A percentile compares a stretch with the other conserved stretches of the same genome.
Conservation (phyloP, 345 rosid species). For the Eucalyptus pumila region DNA sequence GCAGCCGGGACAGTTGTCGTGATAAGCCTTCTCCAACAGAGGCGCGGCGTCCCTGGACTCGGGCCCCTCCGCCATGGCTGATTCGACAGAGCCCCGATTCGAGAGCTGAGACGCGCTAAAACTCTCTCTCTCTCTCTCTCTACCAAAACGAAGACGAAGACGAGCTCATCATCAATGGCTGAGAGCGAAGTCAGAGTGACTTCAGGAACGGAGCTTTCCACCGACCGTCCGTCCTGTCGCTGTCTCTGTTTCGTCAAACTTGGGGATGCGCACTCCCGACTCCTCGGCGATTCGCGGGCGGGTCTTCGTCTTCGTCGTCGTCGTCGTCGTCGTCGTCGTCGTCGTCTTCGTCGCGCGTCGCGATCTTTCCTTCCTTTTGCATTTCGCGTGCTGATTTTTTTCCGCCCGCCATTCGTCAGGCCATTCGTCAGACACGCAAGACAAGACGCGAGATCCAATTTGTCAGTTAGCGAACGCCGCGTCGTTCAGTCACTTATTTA, state of each 20-base stretch:
- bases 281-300: neutral
- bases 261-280: neutral
- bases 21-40: neutral
- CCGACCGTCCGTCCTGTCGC: neutral
- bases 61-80: neutral
- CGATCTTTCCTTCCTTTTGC: neutral
- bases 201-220: neutral
- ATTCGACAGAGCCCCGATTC: neutral
- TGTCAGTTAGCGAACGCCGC: neutral
- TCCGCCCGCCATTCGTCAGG: neutral
- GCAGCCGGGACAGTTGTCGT: conserved; percentile 4
- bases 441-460: neutral
- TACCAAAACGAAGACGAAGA: neutral
- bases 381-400: neutral
- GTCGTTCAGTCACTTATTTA: neutral
- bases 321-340: neutral
- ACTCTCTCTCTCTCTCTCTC: neutral
- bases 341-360: neutral
- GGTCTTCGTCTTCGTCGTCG: neutral
- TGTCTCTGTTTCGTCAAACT: neutral
- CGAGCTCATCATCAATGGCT: neutral
- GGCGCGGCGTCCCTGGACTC: neutral
- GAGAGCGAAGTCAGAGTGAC: neutral
- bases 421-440: neutral
- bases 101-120: neutral